A percentile compares a stretch with the other conserved stretches of the same genome.
Evolutionary conservation across 2,329 filamentous ascomycete species (phyloP).

Genomic region (Didymella segeticola): DNA sequence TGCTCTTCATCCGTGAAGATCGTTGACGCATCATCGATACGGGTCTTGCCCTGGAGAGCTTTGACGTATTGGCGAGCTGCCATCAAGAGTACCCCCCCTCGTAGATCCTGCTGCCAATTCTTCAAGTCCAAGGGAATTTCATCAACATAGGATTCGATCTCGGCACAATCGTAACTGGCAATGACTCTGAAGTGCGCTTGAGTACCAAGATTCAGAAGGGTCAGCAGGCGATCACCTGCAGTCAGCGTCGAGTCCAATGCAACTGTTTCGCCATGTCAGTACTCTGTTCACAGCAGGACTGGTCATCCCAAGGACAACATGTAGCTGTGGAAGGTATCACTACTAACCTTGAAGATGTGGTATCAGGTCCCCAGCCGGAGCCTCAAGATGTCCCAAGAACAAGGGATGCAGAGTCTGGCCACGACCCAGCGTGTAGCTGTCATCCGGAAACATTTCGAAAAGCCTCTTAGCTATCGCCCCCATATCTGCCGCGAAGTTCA

Average conservation of each 20-base stretch:
- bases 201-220: conserved; percentile 74
- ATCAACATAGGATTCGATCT: conserved; percentile 73
- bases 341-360: conserved; percentile 62
- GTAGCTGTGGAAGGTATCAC: not conserved
- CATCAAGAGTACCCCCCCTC: conserved; percentile 74
- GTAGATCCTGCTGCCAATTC: conserved; percentile 73
- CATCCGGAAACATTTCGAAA: conserved; percentile 64
- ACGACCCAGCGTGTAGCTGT: conserved; percentile 67
- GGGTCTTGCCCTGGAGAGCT: conserved; percentile 78
- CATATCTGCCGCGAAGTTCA: conserved; percentile 70
- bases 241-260: conserved; percentile 70
- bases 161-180: conserved; percentile 70
- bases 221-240: conserved; percentile 73
- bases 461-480: conserved; percentile 69
- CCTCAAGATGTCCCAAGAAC: conserved; percentile 74
- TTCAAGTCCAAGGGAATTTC: conserved; percentile 77
- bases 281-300: not conserved
- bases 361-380: conserved; percentile 65
- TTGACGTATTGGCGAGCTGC: conserved; percentile 70
- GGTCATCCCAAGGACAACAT: not conserved
- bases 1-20: conserved; percentile 75
- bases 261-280: not conserved
- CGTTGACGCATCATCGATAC: conserved; percentile 55
- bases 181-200: conserved; percentile 72
- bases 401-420: conserved; percentile 73